Evolutionary conservation across 352 stramenopile species (phyloP), one percentile per base, ranked within the genome.

Genomic region (Phytopythium delawarense): DNA sequence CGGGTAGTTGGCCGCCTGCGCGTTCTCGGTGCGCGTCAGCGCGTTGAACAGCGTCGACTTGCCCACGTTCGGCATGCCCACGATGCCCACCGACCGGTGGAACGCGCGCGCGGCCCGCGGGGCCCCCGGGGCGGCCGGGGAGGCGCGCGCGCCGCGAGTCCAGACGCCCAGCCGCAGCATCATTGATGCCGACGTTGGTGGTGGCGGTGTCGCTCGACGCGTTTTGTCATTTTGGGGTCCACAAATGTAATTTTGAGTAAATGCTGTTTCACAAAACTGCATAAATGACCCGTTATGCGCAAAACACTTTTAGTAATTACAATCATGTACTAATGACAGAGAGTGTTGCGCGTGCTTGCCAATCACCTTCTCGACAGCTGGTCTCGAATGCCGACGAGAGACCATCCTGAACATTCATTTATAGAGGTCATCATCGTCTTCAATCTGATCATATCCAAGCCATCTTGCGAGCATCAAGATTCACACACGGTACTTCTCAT

Each of bases 11-110:
- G 81, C 88, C 13, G 87, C 87, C 66, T 92, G 84, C 18, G 83
- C 85, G 65, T 92, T 86, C 63, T 91, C 79, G 5, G 83, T 93
- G 72, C 88, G 92, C 52, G 88, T 94, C 57, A 96, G 66, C 40
- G 84, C 83, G 57, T 96, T 96, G 75, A 96, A 96, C 7, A 96
- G 74, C 52, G 88, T 95, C 2, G 83, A 94, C 62, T 96, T 96
- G 60, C 88, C 88, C 9, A 96, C 85, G 64, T 96, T 96, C 25
- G 88, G 88, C 78, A 96, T 91, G 25, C 88, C 88, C 16, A 96
- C 88, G 56, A 96, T 94, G 46, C 88, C 88, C 30, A 94, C 85
- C 9, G 87, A 92, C 2, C 87, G 84, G 63, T 94, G 84, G 70
- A 93, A 91, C 39, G 57, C 49, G 30, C 84, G 84, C 37, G 56